These are phyloP conservation scores for Ophiostoma populinum DNA, from an alignment of 2,329 filamentous ascomycete genomes.

Conservation along the genomic window DNA sequence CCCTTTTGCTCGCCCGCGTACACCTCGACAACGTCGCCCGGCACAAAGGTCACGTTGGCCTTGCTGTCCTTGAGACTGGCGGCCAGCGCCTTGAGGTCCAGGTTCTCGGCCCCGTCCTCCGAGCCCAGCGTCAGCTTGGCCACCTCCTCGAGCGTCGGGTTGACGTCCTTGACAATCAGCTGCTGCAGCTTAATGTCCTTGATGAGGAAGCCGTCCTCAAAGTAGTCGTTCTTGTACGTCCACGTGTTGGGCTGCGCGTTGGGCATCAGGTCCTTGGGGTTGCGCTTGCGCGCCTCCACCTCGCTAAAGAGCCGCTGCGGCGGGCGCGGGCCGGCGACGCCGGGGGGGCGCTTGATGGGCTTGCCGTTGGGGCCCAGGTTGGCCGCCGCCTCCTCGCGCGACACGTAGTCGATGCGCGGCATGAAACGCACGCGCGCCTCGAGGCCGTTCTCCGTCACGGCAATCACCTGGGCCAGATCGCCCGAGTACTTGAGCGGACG, in stretches of 20 bases:
- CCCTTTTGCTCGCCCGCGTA: constrained; percentile 92
- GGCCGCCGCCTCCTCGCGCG: constrained; percentile 54
- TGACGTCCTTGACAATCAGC: constrained; percentile 74
- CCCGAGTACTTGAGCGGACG: constrained; percentile 66
- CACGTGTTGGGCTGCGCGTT: constrained; percentile 68
- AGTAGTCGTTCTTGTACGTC: constrained; percentile 76
- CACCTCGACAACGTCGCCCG: constrained; percentile 91
- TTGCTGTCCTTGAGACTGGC: constrained; percentile 77
- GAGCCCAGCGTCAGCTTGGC: constrained; percentile 80
- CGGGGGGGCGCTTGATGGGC: constrained; percentile 52
- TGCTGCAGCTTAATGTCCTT: constrained; percentile 87
- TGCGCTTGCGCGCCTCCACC: constrained; percentile 75
- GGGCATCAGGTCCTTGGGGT: constrained; percentile 43
- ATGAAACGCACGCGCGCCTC: constrained; percentile 78
- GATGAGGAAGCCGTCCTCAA: constrained; percentile 81
- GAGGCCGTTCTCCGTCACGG: constrained; percentile 82
- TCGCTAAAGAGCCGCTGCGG: constrained; percentile 88
- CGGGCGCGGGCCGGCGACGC: constrained; percentile 47
- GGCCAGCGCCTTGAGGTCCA: constrained; percentile 81
- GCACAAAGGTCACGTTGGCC: constrained; percentile 67
- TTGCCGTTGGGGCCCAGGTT: constrained; percentile 43
- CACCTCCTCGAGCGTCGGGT: constrained; percentile 84
- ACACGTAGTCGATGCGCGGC: constrained; percentile 78
- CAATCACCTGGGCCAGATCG: constrained; percentile 81
- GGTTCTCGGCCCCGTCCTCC: constrained; percentile 83